These are phyloP conservation scores for Fusarium marasasianum DNA, from an alignment of 2,329 filamentous ascomycete species.

Conservation along the genomic window DNA sequence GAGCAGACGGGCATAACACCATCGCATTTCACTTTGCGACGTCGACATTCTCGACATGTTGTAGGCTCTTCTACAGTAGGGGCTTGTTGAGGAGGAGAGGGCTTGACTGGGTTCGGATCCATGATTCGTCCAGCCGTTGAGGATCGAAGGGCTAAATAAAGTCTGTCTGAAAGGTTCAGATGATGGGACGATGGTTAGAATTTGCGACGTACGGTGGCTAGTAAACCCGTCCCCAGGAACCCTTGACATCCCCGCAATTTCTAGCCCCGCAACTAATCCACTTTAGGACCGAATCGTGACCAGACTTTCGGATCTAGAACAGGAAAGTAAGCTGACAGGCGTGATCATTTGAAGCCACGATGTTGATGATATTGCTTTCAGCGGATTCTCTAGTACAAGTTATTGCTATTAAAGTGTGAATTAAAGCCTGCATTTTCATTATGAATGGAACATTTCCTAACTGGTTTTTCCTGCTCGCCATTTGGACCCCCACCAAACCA, in stretches of 20 bases:
- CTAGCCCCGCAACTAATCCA: neutral
- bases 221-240: neutral
- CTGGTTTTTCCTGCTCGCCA: neutral
- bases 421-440: neutral
- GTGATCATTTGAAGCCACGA: neutral
- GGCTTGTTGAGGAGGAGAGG: neutral
- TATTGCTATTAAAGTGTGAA: neutral
- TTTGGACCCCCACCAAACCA: neutral
- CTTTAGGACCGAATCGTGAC: constrained; percentile 20
- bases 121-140: neutral
- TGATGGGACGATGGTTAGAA: constrained; percentile 6
- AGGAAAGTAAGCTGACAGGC: neutral
- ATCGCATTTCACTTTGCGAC: constrained; percentile 29
- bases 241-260: constrained; percentile 25
- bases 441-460: neutral
- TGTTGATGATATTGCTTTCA: neutral
- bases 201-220: constrained; percentile 5
- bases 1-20: constrained; percentile 30
- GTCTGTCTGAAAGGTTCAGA: neutral
- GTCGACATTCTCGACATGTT: constrained; percentile 30
- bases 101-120: neutral
- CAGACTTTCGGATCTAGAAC: neutral
- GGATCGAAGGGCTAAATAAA: neutral
- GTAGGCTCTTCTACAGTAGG: constrained; percentile 14
- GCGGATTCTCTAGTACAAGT: neutral